phyloP scores from a whole-genome alignment of 805 yeast species.

The Myxozyma geophila region DNA sequence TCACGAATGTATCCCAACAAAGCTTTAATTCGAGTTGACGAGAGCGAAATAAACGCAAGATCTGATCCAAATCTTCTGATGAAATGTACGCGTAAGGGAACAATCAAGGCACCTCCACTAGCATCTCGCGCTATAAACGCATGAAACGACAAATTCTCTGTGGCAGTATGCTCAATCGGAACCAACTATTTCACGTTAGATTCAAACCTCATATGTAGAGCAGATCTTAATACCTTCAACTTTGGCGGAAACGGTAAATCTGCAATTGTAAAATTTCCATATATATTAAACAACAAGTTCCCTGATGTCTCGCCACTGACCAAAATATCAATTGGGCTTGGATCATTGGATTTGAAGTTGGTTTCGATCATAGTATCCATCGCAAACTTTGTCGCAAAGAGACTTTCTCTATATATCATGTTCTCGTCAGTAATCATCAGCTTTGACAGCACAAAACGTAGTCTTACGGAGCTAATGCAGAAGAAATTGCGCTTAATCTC shows the following conservation, averaged over 20 bases:
- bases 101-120: neutral
- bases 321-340: conserved; percentile 26
- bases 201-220: neutral
- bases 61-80: conserved; percentile 36
- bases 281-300: conserved; percentile 16
- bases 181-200: neutral
- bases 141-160: conserved; percentile 30
- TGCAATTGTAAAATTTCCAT: conserved; percentile 33
- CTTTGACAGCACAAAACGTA: neutral
- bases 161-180: conserved; percentile 19
- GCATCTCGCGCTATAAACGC: conserved; percentile 15
- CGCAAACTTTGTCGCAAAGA: conserved; percentile 26
- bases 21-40: conserved; percentile 30
- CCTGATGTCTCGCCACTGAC: conserved; percentile 10
- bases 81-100: conserved; percentile 34
- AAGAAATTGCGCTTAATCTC: conserved; percentile 21
- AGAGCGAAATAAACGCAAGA: conserved; percentile 23
- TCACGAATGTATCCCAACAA: conserved; percentile 30
- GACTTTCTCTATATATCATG: conserved; percentile 14
- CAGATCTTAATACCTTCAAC: conserved; percentile 2
- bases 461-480: conserved; percentile 22
- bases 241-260: conserved; percentile 22
- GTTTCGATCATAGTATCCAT: conserved; percentile 27
- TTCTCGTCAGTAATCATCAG: neutral
- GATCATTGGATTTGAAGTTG: conserved; percentile 6